Evolutionary conservation across 345 rosid species (phyloP), one percentile per base, ranked within the genome.

Genomic region (Gossypium ekmanianum): DNA sequence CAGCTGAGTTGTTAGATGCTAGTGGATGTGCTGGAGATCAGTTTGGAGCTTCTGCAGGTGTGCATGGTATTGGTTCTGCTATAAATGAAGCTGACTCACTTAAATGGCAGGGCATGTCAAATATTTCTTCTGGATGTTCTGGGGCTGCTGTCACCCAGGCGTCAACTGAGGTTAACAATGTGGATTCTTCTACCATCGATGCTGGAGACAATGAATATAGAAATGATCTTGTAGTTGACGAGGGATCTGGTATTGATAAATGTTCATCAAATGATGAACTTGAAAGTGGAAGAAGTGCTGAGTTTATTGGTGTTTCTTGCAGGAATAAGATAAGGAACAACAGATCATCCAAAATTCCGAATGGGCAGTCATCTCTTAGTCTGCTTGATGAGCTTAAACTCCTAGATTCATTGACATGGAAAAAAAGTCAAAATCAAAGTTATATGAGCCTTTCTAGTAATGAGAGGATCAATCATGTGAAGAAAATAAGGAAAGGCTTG

Each of bases 351-450:
- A 68, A 75, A 74, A 76, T 61, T 74, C 3, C 11, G 8, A 51
- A 59, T 70, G 76, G 76, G 69, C 81, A 77, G 64, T 57, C 76
- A 44, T 66, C 81, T 12, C 76, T 81, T 52, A 83, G 81, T 81
- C 84, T 88, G 76, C 84, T 88, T 75, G 91, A 83, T 66, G 91
- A 87, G 77, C 89, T 88, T 71, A 85, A 84, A 80, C 80, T 85
- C 80, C 67, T 84, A 34, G 77, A 84, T 78, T 81, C 81, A 27
- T 78, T 85, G 79, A 82, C 86, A 51, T 84, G 83, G 84, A 77
- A 77, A 79, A 83, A 81, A 75, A 79, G 83, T 63, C 72, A 18
- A 70, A 74, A 74, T 52, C 79, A 55, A 50, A 76, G 66, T 44
- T 73, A 81, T 26, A 41, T 10, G 3, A 63, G 71, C 69, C 63